Base-by-base conservation (phyloP, 768 basidiomycete genomes). In the Stropharia rugosoannulata region DNA sequence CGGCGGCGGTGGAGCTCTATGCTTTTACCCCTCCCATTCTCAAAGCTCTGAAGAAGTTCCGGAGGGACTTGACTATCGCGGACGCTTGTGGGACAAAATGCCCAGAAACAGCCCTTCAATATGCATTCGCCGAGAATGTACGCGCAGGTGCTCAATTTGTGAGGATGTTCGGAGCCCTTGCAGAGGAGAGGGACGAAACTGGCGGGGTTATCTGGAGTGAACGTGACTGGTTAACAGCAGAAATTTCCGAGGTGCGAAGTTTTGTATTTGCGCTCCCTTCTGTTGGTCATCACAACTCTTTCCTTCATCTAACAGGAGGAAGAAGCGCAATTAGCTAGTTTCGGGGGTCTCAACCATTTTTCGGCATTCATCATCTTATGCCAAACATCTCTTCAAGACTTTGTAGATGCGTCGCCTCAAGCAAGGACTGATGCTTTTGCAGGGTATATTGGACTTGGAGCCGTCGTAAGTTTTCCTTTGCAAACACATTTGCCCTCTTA, bases 261-360 rank as follows among this genome's bases (percentile, higher is more conserved):
- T 56, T 5, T 43, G n/a, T 11, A 32, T 51, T 27, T 16, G 16
- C 16, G 38, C 13, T 39, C 15, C n/a, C 25, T 47, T 5, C 29
- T 40, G 37, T 54, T 57, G 2, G 3, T 41, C 7, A 18, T 49
- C 37, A 36, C 37, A 8, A 10, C 7, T 55, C 55, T 51, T 49
- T 36, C 19, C 64, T 13, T 48, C 8, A 48, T 32, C 1, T 22
- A 22, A 22, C 45, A 90, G 88, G 82, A 84, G 36, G 89, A 91
- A 59, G 71, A 73, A 25, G 77, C 42, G 4, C 51, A 82, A 59
- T 70, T 93, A 46, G 79, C 82, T 0, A 64, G 68, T 1, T 73
- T 82, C 8, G 70, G 75, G 5, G 85, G 87, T 13, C 84, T 92
- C 82, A 92, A 92, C 55, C 69, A 74, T 5, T 89, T 90, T 64